Evolutionary conservation across 371 early-diverging fungal genomes (phyloP).

Genomic region (Dentiscutata heterogama): DNA sequence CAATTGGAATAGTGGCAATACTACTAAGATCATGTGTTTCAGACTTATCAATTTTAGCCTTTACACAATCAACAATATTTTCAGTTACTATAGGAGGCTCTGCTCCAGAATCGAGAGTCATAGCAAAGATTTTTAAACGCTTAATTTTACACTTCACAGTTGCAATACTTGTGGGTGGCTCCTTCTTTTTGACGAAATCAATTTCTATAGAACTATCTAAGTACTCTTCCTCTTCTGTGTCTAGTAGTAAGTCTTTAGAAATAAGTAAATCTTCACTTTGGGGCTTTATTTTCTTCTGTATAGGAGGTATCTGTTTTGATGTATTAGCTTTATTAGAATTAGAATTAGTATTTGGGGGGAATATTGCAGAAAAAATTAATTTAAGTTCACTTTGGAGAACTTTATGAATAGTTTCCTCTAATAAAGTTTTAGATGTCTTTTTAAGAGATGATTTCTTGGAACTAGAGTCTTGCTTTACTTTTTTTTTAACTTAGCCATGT

Average conservation of each 20-base stretch:
- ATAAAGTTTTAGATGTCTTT: not conserved
- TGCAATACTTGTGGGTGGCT: not conserved
- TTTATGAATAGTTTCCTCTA: not conserved
- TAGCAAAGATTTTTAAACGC: not conserved
- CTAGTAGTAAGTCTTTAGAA: not conserved
- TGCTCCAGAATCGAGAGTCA: not conserved
- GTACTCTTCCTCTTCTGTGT: not conserved
- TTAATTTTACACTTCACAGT: constrained; percentile 3
- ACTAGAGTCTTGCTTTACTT: not conserved
- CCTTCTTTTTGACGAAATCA: not conserved
- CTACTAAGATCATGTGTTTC: not conserved
- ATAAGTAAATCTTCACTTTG: not conserved
- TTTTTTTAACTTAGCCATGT: constrained; percentile 26
- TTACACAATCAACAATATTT: not conserved
- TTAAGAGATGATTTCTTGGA: not conserved
- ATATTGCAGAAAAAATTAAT: not conserved
- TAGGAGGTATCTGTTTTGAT: not conserved
- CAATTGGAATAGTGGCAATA: not conserved
- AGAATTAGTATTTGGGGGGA: too few relatives aligned
- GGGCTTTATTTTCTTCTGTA: not conserved
- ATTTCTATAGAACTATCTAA: not conserved
- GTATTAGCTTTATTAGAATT: not conserved
- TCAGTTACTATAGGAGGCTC: not conserved
- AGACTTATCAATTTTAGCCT: not conserved
- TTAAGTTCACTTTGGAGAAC: not conserved